A percentile compares a stretch with the other conserved stretches of the same genome.
phyloP scores from a whole-genome alignment of 2,329 filamentous ascomycete genomes.

The Raffaelea albimanens region DNA sequence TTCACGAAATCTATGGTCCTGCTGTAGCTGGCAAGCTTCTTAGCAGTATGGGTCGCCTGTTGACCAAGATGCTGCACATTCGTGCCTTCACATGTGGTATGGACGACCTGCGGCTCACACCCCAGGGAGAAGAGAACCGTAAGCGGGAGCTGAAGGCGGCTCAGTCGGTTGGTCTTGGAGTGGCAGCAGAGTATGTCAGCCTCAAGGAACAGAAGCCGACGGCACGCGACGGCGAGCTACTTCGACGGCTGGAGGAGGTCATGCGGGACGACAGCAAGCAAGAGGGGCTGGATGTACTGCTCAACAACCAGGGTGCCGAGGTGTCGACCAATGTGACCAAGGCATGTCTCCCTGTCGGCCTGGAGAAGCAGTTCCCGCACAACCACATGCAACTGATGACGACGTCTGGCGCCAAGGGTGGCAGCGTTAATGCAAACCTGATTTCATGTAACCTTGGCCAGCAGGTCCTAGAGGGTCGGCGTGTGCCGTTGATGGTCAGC shows the following conservation, averaged over 20 bases:
- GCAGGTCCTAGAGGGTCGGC: conserved; percentile 87
- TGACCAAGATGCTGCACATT: conserved; percentile 88
- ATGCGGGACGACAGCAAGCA: conserved; percentile 87
- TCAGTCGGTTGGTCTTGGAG: conserved; percentile 60
- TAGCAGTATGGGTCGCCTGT: conserved; percentile 76
- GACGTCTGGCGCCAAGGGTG: conserved; percentile 89
- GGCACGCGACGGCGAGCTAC: conserved; percentile 61
- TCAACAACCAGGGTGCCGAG: conserved; percentile 58
- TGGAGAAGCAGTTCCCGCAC: conserved; percentile 86
- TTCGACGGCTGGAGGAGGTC: conserved; percentile 76
- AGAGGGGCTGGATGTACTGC: conserved; percentile 77
- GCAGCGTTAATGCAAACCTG: conserved; percentile 85
- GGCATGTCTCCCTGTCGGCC: conserved; percentile 68
- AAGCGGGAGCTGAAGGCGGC: conserved; percentile 60
- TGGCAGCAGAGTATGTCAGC: conserved; percentile 83
- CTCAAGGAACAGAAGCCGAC: conserved; percentile 55
- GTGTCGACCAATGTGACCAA: conserved; percentile 73
- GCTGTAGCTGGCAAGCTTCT: conserved; percentile 77
- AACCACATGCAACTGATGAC: conserved; percentile 99
- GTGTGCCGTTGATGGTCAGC: conserved; percentile 95
- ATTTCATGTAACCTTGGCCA: conserved; percentile 98
- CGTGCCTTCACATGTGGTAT: conserved; percentile 95
- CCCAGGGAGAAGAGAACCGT: conserved; percentile 64
- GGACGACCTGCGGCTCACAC: conserved; percentile 83
- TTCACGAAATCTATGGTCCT: conserved; percentile 90